phyloP scores from a whole-genome alignment of 2,329 filamentous ascomycete species.

The Grosmannia penicillata region DNA sequence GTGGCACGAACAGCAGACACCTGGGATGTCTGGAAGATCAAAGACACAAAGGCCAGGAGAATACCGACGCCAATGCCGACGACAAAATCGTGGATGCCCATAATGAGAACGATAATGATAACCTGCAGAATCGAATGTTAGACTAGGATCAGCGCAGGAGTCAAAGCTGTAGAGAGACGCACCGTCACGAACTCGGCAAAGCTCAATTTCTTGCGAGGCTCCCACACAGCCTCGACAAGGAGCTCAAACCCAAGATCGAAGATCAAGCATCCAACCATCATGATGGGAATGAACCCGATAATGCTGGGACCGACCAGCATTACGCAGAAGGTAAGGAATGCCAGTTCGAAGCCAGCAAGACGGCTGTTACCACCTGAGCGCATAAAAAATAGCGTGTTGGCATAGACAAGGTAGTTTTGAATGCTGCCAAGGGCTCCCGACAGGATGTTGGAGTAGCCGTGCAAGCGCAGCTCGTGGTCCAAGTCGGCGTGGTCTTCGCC shows the following conservation, averaged over 20 bases:
- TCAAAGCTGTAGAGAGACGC: too few relatives aligned
- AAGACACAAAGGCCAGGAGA: conserved; percentile 75
- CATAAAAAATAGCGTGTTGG: conserved; percentile 95
- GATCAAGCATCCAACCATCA: conserved; percentile 91
- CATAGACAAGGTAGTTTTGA: conserved; percentile 93
- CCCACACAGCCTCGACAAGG: conserved; percentile 73
- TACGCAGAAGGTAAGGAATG: conserved; percentile 62
- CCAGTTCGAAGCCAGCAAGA: conserved; percentile 73
- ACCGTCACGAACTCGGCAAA: conserved; percentile 78
- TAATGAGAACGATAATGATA: conserved; percentile 77
- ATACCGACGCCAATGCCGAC: conserved; percentile 87
- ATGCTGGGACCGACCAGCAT: conserved; percentile 75
- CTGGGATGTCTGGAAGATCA: conserved; percentile 81
- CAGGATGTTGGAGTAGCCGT: conserved; percentile 83
- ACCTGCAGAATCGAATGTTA: too few relatives aligned
- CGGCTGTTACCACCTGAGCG: conserved; percentile 79
- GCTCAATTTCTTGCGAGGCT: conserved; percentile 79
- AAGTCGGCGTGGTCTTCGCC: conserved; percentile 88
- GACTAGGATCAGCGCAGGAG: too few relatives aligned
- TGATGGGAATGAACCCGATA: conserved; percentile 89
- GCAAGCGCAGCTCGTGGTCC: conserved; percentile 79
- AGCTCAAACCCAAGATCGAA: conserved; percentile 91
- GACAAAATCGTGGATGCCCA: conserved; percentile 96
- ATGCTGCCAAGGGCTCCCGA: conserved; percentile 83
- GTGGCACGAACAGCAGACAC: conserved; percentile 78